These are phyloP conservation scores for Fomitiporia mediterranea DNA, from an alignment of 1,284 basidiomycete species.

Conservation along the genomic window DNA sequence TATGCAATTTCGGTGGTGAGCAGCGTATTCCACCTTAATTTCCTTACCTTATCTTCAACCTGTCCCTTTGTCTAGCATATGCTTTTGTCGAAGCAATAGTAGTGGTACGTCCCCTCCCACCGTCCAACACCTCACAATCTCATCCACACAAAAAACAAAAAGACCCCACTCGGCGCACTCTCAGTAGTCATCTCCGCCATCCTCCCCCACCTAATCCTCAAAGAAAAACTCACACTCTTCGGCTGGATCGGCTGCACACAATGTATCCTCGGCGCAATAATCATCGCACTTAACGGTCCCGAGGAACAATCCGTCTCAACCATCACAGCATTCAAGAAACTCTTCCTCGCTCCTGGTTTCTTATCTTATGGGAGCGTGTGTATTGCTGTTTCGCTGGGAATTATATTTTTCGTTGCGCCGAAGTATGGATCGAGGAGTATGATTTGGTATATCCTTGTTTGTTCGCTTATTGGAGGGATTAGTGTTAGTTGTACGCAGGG, in stretches of 20 bases:
- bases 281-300: conserved; percentile 83
- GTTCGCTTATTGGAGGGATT: conserved; percentile 95
- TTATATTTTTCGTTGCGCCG: conserved; percentile 80
- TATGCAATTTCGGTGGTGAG: conserved; percentile 81
- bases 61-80: conserved; percentile 52
- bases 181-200: conserved; percentile 96
- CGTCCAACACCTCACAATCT: conserved; percentile 19
- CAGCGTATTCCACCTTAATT: conserved; percentile 12
- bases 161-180: conserved; percentile 94
- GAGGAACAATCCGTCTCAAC: conserved; percentile 75
- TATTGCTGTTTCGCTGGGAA: conserved; percentile 57
- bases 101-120: conserved; percentile 50
- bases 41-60: conserved; percentile 11
- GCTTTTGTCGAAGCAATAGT: conserved; percentile 88
- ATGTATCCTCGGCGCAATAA: conserved; percentile 77
- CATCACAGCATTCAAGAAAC: conserved; percentile 73
- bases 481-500: conserved; percentile 96
- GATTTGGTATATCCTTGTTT: conserved; percentile 94
- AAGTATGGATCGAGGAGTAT: conserved; percentile 90
- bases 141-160: conserved; percentile 20
- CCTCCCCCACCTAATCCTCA: conserved; percentile 88
- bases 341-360: conserved; percentile 88
- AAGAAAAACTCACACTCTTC: conserved; percentile 88
- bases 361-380: conserved; percentile 69
- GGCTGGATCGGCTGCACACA: conserved; percentile 92